Evolutionary conservation across 2,329 filamentous ascomycete genomes (phyloP).

Genomic region (Aspergillus transmontanensis): DNA sequence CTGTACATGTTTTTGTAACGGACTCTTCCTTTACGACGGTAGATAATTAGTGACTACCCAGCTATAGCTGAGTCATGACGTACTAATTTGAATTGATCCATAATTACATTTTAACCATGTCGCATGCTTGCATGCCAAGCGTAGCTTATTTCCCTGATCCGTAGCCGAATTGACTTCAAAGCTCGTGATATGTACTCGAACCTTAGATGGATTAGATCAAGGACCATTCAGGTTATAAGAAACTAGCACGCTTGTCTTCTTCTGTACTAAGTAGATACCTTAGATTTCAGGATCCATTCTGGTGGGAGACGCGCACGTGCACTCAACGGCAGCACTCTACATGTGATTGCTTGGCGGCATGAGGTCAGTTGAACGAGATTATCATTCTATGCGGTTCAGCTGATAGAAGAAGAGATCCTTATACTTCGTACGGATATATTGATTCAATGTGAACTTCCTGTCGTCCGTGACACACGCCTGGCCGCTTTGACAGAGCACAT

Average conservation of each 20-base stretch:
- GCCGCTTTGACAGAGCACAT: background rate
- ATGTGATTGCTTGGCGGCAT: constrained; percentile 8
- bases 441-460: constrained; percentile 1
- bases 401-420: background rate
- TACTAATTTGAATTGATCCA: constrained; percentile 3
- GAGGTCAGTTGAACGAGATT: background rate
- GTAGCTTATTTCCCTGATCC: background rate
- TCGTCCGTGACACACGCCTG: constrained; percentile 3
- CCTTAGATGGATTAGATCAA: background rate
- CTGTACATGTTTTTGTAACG: constrained; percentile 15
- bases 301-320: background rate
- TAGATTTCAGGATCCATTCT: background rate
- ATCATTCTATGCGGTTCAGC: background rate
- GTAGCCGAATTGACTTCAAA: background rate
- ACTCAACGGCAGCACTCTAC: background rate
- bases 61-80: constrained; percentile 5
- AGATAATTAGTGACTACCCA: constrained; percentile 10
- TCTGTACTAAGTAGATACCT: background rate
- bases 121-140: background rate
- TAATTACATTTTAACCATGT: background rate
- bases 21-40: constrained; percentile 8
- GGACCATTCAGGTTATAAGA: background rate
- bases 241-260: background rate
- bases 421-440: background rate
- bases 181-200: background rate